These are phyloP conservation scores for Ceratobasidium theobromae DNA, from an alignment of 1,284 basidiomycete species.

Conservation along the genomic window DNA sequence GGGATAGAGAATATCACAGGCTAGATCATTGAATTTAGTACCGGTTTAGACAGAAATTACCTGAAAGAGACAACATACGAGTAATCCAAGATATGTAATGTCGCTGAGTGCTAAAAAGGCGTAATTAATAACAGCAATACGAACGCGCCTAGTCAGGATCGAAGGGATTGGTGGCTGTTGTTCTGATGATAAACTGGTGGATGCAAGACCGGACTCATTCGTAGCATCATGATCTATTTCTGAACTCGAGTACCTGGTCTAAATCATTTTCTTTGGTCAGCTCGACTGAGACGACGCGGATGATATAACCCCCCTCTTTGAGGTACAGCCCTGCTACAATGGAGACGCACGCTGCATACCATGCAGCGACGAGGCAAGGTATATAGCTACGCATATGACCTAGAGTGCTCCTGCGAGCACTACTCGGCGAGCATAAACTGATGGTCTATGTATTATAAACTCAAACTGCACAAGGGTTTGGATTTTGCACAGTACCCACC, in stretches of 20 bases:
- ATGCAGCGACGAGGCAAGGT: constrained; percentile 28
- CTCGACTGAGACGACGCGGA: too few species aligned
- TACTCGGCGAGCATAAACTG: too few species aligned
- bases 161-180: neutral
- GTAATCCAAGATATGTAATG: neutral
- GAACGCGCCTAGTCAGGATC: constrained; percentile 10
- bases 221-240: neutral
- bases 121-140: constrained; percentile 19
- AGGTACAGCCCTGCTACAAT: constrained; percentile 8
- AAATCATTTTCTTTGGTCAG: neutral
- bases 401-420: too few species aligned
- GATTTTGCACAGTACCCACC: too few species aligned
- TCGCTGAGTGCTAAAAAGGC: constrained; percentile 24
- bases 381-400: too few species aligned
- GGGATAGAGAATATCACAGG: constrained; percentile 34
- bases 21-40: neutral
- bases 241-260: neutral
- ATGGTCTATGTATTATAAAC: too few species aligned
- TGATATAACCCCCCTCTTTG: constrained; percentile 3
- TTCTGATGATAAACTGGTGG: neutral
- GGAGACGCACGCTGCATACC: neutral
- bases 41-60: neutral
- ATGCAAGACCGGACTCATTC: neutral
- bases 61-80: neutral
- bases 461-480: too few species aligned